Evolutionary conservation across 192 early-diverging fungal species (phyloP).

Genomic region (Entomortierella chlamydospora): DNA sequence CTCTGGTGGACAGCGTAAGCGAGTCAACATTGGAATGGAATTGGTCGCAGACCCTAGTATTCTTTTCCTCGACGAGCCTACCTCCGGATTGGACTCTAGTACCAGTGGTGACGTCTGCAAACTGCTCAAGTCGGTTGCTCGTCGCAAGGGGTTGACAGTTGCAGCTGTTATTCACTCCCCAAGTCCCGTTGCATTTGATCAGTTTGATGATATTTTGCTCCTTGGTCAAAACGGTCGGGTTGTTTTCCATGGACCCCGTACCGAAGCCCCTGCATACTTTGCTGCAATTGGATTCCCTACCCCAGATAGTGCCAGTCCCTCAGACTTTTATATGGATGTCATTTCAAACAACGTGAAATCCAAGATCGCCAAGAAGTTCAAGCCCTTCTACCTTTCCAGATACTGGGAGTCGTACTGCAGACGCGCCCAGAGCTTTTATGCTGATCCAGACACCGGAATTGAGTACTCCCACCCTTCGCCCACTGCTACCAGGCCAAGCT

Average conservation of each 20-base stretch:
- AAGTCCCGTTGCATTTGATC: constrained; percentile 67
- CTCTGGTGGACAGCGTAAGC: constrained; percentile 79
- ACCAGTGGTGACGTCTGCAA: constrained; percentile 74
- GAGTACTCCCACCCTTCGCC: constrained; percentile 42
- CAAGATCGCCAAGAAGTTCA: constrained; percentile 38
- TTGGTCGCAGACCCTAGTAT: constrained; percentile 65
- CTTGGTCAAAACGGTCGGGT: constrained; percentile 76
- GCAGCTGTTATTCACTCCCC: constrained; percentile 82
- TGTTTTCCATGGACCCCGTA: constrained; percentile 72
- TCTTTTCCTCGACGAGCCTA: constrained; percentile 78
- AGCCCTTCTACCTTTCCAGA: constrained; percentile 56
- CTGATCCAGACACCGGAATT: constrained; percentile 10
- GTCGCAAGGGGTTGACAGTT: constrained; percentile 67
- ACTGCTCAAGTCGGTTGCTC: constrained; percentile 68
- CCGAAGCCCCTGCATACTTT: constrained; percentile 63
- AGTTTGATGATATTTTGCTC: constrained; percentile 79
- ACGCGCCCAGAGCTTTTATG: constrained; percentile 23
- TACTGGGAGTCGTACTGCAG: constrained; percentile 62
- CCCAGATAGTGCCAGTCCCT: constrained; percentile 54
- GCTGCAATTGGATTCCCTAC: constrained; percentile 59
- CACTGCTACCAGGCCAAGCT: constrained; percentile 28
- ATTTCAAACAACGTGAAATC: constrained; percentile 66
- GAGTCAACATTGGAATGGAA: constrained; percentile 86
- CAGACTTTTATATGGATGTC: constrained; percentile 78
- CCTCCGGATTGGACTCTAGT: constrained; percentile 74